These are phyloP conservation scores for Endoconidiophora polonica DNA, from an alignment of 2,329 filamentous ascomycete species.

Conservation along the genomic window DNA sequence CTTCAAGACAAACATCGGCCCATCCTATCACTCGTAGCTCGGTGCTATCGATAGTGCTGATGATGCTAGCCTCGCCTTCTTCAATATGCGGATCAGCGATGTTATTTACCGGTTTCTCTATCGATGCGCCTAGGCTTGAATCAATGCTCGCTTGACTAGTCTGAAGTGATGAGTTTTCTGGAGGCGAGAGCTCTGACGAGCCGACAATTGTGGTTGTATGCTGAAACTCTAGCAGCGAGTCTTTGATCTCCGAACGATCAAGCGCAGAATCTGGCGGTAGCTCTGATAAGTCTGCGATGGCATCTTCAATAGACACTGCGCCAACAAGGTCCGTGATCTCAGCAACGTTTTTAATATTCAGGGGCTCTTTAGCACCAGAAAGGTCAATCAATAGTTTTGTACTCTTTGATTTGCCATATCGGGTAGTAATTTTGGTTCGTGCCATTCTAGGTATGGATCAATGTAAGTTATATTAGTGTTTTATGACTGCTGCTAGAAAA, in stretches of 20 bases:
- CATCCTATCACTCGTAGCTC: constrained; percentile 32
- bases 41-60: constrained; percentile 10
- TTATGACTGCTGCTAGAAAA: background rate
- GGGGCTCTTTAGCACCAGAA: background rate
- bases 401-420: background rate
- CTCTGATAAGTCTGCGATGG: background rate
- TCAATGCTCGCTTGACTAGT: no score
- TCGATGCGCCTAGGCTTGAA: no score
- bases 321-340: background rate
- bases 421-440: background rate
- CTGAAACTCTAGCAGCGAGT: background rate
- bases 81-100: background rate
- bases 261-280: background rate
- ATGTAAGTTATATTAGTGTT: background rate
- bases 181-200: background rate
- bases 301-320: background rate
- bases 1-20: constrained; percentile 38
- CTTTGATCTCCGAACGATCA: background rate
- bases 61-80: constrained; percentile 6
- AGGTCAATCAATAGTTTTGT: background rate
- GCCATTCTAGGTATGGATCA: background rate
- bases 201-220: constrained; percentile 3
- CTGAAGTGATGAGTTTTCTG: background rate
- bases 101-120: no score
- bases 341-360: background rate